Base-by-base conservation (phyloP, 83 land plant species). In the Picea engelmannii region DNA sequence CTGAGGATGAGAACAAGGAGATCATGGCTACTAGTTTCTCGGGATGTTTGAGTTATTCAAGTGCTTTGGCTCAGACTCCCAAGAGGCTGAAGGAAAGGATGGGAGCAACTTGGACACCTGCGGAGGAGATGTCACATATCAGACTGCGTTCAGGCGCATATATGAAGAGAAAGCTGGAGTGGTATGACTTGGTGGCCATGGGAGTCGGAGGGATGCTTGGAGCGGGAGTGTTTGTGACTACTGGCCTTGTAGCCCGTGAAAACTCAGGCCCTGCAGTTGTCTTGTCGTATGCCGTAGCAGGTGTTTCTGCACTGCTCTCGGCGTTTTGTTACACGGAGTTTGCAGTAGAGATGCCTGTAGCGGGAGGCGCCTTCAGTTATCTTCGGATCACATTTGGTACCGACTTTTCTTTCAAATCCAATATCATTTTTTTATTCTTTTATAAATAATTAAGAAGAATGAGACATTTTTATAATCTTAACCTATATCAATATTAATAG, bases 271-370 rank as follows among this genome's bases (percentile, higher is more conserved):
- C 96, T 49, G 79, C 96, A 3, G 90, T 94, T 64, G 86, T 92
- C 68, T 24, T 92, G 18, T 84, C 95, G 4, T 94, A 94, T 78
- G 38, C 90, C 6, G 62, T 92, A 13, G 95, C 96, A 8, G 96
- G 96, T 13, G 21, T 94, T 21, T 87, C 95, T 1, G 96, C 95
- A 4, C 88, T 94, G 76, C 96, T 94, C 59, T 92, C 95, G 1
- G 92, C 93, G 23, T 79, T 94, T 65, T 92, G 95, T 80, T 94
- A 94, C 95, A 90, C 95, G 52, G 96, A 94, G 80, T 94, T 94
- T 82, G 92, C 96, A 49, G 90, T 94, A 11, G 89, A 92, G 77
- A 83, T 94, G 66, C 95, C 96, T 0, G 93, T 87, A 38, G 96
- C 96, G 23, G 96, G 96, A 3, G 96, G 96, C 0, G 95, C 96